A percentile compares a stretch with the other conserved stretches of the same genome.
phyloP scores from a whole-genome alignment of 2,329 filamentous ascomycete species.

The Fusarium anguioides region DNA sequence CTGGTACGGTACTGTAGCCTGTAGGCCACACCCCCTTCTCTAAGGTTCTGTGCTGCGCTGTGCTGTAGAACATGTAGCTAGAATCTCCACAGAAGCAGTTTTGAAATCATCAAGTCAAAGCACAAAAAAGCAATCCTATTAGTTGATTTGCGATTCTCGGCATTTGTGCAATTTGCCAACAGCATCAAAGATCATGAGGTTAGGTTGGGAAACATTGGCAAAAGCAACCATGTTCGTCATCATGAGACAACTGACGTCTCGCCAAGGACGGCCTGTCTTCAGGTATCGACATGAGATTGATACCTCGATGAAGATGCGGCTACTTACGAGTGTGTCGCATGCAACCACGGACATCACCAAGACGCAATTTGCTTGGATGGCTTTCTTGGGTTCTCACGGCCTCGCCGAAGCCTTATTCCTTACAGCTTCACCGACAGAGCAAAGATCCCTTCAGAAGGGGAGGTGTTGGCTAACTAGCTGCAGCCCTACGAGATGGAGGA shows the following conservation, averaged over 20 bases:
- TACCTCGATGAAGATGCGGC: constrained; percentile 14
- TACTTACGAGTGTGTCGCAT: constrained; percentile 19
- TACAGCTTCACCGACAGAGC: constrained; percentile 44
- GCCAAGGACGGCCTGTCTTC: neutral
- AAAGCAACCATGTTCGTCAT: neutral
- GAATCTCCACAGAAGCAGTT: constrained; percentile 17
- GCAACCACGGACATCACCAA: constrained; percentile 28
- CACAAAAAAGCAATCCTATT: neutral
- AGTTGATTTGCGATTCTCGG: constrained; percentile 1
- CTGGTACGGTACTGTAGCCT: neutral
- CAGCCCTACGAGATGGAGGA: constrained; percentile 41
- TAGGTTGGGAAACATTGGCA: neutral
- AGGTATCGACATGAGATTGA: neutral
- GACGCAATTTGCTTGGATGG: constrained; percentile 20
- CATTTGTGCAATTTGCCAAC: neutral
- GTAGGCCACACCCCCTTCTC: constrained; percentile 15
- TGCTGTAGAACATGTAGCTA: too few species aligned
- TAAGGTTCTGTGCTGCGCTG: too few species aligned
- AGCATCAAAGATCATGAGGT: neutral
- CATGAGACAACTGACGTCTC: constrained; percentile 3
- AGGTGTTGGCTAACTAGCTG: constrained; percentile 10
- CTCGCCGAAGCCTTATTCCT: constrained; percentile 39
- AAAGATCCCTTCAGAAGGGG: constrained; percentile 10
- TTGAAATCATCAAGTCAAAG: neutral
- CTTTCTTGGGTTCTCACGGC: constrained; percentile 31